phyloP scores from a whole-genome alignment of 2,329 filamentous ascomycete species.

The Triangularia verruculosa region DNA sequence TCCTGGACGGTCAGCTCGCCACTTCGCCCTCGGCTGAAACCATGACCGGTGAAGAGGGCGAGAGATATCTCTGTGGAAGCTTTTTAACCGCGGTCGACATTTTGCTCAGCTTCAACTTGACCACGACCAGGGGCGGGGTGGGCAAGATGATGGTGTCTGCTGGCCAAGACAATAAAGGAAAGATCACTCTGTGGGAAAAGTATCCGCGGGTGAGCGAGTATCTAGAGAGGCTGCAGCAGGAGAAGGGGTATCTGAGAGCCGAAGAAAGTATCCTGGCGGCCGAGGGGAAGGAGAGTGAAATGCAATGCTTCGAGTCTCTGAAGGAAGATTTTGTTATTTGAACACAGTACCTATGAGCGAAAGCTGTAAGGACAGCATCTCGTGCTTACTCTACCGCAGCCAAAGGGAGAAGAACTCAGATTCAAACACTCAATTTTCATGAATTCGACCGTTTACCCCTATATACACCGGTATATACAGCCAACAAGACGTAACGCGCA shows the following conservation, averaged over 20 bases:
- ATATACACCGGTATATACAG: neutral
- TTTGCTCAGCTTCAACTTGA: conserved; percentile 43
- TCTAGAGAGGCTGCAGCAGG: conserved; percentile 40
- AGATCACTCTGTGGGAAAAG: conserved; percentile 7
- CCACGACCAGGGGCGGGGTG: conserved; percentile 31
- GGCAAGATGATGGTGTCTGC: conserved; percentile 28
- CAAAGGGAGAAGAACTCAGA: neutral
- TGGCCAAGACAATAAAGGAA: conserved; percentile 29
- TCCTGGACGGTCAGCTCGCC: conserved; percentile 46
- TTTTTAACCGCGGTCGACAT: conserved; percentile 50
- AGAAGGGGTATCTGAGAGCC: conserved; percentile 46
- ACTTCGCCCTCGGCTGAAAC: conserved; percentile 31
- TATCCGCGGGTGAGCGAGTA: conserved; percentile 44
- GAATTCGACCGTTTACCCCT: neutral
- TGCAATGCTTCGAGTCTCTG: too few species aligned
- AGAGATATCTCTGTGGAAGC: conserved; percentile 46
- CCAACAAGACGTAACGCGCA: neutral
- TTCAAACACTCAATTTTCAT: neutral
- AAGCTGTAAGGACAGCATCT: too few species aligned
- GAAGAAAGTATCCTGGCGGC: conserved; percentile 43
- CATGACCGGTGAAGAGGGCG: conserved; percentile 9
- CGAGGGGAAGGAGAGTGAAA: conserved; percentile 13
- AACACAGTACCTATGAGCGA: too few species aligned
- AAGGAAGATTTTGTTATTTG: too few species aligned
- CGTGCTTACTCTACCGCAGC: too few species aligned